Evolutionary conservation across 805 yeast genomes (phyloP), one percentile per base, ranked within the genome.

Genomic region (Metschnikowia continentalis): DNA sequence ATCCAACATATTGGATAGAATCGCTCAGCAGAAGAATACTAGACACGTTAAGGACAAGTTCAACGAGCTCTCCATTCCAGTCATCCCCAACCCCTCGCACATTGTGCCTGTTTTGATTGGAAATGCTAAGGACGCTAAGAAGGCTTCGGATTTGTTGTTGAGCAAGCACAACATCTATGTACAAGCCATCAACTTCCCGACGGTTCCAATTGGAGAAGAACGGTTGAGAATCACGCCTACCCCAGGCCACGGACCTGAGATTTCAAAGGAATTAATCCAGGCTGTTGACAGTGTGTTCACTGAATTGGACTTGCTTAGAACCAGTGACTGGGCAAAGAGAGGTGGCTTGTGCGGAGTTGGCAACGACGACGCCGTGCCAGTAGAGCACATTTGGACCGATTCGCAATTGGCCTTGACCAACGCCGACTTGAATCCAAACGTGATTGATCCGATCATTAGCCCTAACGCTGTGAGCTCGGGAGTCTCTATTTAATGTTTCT

Each of bases 201-300:
- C 99, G 22, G 99, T 94, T 54, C 86, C 97, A 17, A 83, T 87
- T 59, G 99, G 99, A 54, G 86, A 90, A 58, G 99, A 94, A 75
- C 84, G 99, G 68, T 81, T 94, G 63, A 84, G 99, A 73, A 83
- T 94, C 65, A 94, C 99, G n/a, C 98, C 99, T 50, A 91, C 99
- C 39, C 99, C 99, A 35, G 97, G 97, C 49, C 99, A 94, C 68
- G 80, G 83, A 17, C 77, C 82, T 52, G 88, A 84, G 51, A 76
- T 89, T 46, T 79, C 92, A 48, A 89, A 90, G 66, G 78, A 82
- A 57, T 79, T 94, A 60, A 77, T 94, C 49, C 80, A 73, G 10
- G 90, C 97, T 11, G 76, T 94, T 45, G 96, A 90, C 60, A 79
- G 81, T 43, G 89, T 91, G 22, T 94, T 92, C 75, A 76, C 74